phyloP scores from a whole-genome alignment of 106 monocot genomes.

The Chionographis japonica region DNA sequence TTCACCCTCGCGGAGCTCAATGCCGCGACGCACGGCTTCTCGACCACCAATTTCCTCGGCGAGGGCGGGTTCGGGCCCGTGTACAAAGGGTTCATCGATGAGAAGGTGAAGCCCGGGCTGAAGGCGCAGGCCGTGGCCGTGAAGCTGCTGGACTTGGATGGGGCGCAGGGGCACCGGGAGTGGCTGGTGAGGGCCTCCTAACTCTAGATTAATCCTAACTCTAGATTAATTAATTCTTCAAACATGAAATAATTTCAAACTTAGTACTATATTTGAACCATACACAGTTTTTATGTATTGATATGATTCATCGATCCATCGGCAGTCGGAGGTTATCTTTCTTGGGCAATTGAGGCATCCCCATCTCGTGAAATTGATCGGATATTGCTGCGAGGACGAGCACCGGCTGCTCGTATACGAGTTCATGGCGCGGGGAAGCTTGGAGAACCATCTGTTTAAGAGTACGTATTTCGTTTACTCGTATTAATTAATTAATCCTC shows the following conservation, averaged over 20 bases:
- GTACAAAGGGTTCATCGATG: conserved; percentile 48
- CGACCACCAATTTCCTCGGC: conserved; percentile 42
- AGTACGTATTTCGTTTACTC: conserved; percentile 16
- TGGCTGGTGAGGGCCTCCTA: conserved; percentile 37
- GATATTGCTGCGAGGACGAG: conserved; percentile 63
- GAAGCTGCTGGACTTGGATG: conserved; percentile 52
- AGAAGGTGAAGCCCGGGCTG: conserved; percentile 31
- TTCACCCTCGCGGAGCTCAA: conserved; percentile 44
- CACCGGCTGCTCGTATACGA: conserved; percentile 59
- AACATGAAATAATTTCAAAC: too few species aligned
- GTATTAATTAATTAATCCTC: neutral
- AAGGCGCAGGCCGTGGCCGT: conserved; percentile 47
- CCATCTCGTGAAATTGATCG: conserved; percentile 51
- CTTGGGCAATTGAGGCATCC: conserved; percentile 52
- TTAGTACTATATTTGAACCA: too few species aligned
- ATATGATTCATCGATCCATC: neutral
- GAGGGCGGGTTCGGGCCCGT: conserved; percentile 62
- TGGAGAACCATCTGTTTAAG: conserved; percentile 57
- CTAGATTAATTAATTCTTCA: too few species aligned
- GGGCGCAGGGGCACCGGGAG: conserved; percentile 52
- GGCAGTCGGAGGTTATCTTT: conserved; percentile 51
- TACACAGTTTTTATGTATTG: too few species aligned
- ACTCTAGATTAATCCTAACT: too few species aligned
- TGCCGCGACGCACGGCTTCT: conserved; percentile 30
- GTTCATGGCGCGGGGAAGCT: conserved; percentile 47